Conservation (phyloP, 2,329 filamentous ascomycete genomes). For the Proliferodiscus dingleyae region DNA sequence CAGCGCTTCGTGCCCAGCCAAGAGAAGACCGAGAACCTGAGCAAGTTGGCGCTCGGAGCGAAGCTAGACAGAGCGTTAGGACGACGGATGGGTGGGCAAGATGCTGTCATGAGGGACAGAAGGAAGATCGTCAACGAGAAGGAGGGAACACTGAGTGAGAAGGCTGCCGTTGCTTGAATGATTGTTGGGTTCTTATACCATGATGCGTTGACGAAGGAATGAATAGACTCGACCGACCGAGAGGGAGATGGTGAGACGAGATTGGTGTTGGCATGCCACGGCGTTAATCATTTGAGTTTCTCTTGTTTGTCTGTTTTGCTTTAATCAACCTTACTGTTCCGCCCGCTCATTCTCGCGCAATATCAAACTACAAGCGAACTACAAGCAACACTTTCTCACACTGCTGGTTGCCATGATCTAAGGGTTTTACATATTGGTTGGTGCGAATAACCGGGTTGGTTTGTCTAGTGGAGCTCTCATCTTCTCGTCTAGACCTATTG, state of each 20-base stretch:
- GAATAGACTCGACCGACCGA: neutral
- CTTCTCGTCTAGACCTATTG: neutral
- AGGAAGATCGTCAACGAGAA: constrained; percentile 16
- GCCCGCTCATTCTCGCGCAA: constrained; percentile 5
- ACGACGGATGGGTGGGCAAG: constrained; percentile 65
- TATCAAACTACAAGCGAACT: too few species aligned
- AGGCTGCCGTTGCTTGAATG: constrained; percentile 9
- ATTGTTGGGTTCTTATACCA: neutral
- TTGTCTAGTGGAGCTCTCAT: neutral
- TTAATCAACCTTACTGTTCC: constrained; percentile 4
- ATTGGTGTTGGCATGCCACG: constrained; percentile 7
- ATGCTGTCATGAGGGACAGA: constrained; percentile 55
- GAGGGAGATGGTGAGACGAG: constrained; percentile 1
- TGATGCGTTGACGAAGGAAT: neutral
- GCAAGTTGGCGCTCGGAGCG: constrained; percentile 67
- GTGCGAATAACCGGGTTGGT: neutral
- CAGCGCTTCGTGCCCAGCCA: constrained; percentile 62
- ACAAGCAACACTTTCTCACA: neutral
- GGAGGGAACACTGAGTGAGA: constrained; percentile 12
- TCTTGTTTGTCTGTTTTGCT: constrained; percentile 4
- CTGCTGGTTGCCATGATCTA: neutral
- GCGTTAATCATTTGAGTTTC: constrained; percentile 3
- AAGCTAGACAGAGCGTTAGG: constrained; percentile 67
- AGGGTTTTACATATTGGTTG: neutral
- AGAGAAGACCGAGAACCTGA: constrained; percentile 64